A percentile compares a stretch with the other conserved stretches of the same genome.
Evolutionary conservation across 2,329 filamentous ascomycete species (phyloP).

Genomic region (Cladosporium sp.): DNA sequence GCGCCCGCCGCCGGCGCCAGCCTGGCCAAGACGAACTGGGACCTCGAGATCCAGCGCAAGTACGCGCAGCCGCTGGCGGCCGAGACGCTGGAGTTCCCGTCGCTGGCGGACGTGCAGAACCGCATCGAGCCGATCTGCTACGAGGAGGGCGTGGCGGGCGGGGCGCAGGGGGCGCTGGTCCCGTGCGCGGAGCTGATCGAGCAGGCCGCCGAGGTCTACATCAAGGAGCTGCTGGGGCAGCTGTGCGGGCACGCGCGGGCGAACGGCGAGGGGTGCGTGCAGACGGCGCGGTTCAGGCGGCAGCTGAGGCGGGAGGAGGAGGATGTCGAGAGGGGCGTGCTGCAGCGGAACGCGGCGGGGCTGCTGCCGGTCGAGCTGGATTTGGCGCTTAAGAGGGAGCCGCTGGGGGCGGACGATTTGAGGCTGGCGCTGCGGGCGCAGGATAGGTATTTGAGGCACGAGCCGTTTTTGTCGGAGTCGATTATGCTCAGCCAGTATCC

Average conservation of each 20-base stretch:
- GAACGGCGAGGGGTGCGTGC: slow-evolving; percentile 55
- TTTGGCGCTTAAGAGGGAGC: slow-evolving; percentile 63
- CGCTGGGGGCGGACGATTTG: slow-evolving; percentile 72
- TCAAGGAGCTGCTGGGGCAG: slow-evolving; percentile 54
- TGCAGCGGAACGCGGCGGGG: slow-evolving; percentile 68
- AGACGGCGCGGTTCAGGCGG: slow-evolving; percentile 70
- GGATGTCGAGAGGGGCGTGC: slow-evolving; percentile 63
- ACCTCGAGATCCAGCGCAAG: slow-evolving; percentile 59
- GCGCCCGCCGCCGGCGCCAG: slow-evolving; percentile 16
- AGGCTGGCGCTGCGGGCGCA: slow-evolving; percentile 69
- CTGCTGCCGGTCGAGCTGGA: slow-evolving; percentile 76
- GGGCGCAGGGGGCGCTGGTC: slow-evolving; percentile 28
- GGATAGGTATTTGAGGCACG: slow-evolving; percentile 68
- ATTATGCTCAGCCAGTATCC: slow-evolving; percentile 44
- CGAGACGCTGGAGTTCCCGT: slow-evolving; percentile 59
- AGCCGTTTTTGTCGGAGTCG: slow-evolving; percentile 66
- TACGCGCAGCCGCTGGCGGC: slow-evolving; percentile 56
- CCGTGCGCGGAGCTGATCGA: slow-evolving; percentile 55
- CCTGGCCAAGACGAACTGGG: slow-evolving; percentile 46
- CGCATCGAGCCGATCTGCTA: slow-evolving; percentile 62
- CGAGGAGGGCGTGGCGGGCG: slow-evolving; percentile 53
- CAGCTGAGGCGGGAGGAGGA: slow-evolving; percentile 73
- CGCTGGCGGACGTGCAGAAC: slow-evolving; percentile 49
- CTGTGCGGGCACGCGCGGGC: slow-evolving; percentile 49
- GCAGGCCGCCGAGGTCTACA: slow-evolving; percentile 55